A percentile compares a stretch with the other conserved stretches of the same genome.
Conservation (phyloP, 148 eudicot species). For the Nepenthes gracilis region DNA sequence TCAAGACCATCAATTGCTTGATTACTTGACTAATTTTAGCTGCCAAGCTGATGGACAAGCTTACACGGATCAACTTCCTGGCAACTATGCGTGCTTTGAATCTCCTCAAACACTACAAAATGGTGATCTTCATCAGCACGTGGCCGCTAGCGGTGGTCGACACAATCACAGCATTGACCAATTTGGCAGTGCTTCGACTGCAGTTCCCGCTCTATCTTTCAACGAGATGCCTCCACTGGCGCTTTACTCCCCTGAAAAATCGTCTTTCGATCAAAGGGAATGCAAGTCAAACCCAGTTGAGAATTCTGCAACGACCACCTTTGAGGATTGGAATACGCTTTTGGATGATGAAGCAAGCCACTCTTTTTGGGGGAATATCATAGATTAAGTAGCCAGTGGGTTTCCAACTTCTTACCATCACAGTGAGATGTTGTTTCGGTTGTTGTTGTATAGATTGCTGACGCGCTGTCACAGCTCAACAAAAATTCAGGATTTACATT, state of each 20-base stretch:
- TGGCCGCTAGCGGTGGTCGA: not conserved
- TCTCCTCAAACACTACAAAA: not conserved
- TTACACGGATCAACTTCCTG: not conserved
- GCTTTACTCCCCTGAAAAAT: not conserved
- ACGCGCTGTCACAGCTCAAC: too few species aligned
- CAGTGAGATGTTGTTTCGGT: too few species aligned
- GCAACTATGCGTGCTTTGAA: not conserved
- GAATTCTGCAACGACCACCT: not conserved
- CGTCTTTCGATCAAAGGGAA: not conserved
- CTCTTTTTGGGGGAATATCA: not conserved
- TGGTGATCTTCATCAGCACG: not conserved
- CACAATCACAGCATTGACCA: not conserved
- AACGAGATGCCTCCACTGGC: not conserved
- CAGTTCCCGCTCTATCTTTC: too few species aligned
- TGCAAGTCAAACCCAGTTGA: not conserved
- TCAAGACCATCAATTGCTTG: not conserved
- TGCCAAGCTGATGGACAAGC: not conserved
- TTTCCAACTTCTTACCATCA: too few species aligned
- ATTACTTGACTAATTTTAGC: too few species aligned
- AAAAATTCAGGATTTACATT: too few species aligned
- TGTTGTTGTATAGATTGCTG: too few species aligned
- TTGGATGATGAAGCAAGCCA: not conserved
- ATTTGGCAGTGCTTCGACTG: not conserved
- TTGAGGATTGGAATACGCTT: not conserved
- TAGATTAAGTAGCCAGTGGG: not conserved